Base-by-base conservation (phyloP, 768 basidiomycete species). In the Psilocybe cyanescens region DNA sequence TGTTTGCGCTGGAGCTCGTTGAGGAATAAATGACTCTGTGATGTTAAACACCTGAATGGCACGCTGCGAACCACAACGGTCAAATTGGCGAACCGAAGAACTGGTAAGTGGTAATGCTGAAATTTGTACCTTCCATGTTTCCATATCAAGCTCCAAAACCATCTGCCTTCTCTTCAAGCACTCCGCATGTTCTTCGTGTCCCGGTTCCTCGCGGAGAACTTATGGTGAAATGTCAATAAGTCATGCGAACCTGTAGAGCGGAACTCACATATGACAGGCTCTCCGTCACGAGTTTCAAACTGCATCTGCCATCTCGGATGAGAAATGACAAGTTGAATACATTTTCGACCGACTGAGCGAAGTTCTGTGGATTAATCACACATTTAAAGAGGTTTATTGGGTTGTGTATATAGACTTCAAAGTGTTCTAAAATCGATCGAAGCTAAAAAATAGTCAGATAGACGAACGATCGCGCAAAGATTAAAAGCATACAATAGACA, bases 341-440 rank as follows among this genome's bases (percentile, higher is more conserved):
- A 72, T 99, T 99, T 76, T 99, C 97, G 11, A 99, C 94, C 0
- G 92, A 94, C 71, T 99, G 97, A 0, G 89, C 91, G 70, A 94
- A 99, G 68, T 91, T 87, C 28, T 89, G 75, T 9, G 97, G 97
- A 71, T 99, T 97, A 64, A 97, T 80, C 55, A 98, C 81, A 69
- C 98, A 91, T 62, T 82, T 76, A 78, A 98, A 98, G 29, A 97
- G 74, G 68, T 97, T 97, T 55, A 92, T 35, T 2, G 51, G 51
- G 14, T 51, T 44, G 8, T 44, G 4, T 12, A 5, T 14, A 14
- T 39, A 39, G 14, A 39, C 50, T 12, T 48, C 81, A n/a, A 57
- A 55, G 35, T 81, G 71, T 17, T 75, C 71, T 24, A 97, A 80
- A 7, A 92, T 76, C 2, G 81, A 73, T 70, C 83, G 80, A 19